Evolutionary conservation across 108 stramenopile species (phyloP).

Genomic region (Epithemia pelagica): DNA sequence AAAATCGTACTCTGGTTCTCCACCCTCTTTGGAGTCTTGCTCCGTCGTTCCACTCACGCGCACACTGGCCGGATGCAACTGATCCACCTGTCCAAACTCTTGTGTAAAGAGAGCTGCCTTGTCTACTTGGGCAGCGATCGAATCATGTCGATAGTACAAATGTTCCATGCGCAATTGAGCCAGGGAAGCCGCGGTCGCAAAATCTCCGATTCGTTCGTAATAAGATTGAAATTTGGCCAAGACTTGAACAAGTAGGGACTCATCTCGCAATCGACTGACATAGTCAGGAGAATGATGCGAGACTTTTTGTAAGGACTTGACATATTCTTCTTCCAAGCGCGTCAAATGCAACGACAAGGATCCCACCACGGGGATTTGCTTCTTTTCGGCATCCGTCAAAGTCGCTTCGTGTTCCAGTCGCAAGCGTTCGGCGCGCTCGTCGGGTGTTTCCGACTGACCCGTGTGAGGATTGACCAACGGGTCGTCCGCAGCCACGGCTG

Average conservation of each 20-base stretch:
- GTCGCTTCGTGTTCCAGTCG: slow-evolving; percentile 69
- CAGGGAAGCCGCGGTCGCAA: slow-evolving; percentile 62
- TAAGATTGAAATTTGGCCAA: slow-evolving; percentile 73
- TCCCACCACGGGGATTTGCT: slow-evolving; percentile 83
- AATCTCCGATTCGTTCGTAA: slow-evolving; percentile 67
- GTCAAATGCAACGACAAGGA: slow-evolving; percentile 73
- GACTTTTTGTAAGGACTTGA: slow-evolving; percentile 88
- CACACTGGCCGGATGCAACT: slow-evolving; percentile 82
- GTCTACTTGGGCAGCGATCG: slow-evolving; percentile 83
- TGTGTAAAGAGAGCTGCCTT: slow-evolving; percentile 62
- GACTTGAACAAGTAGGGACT: slow-evolving; percentile 68
- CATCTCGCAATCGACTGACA: slow-evolving; percentile 85
- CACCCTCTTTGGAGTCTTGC: slow-evolving; percentile 10
- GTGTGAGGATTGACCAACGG: slow-evolving; percentile 78
- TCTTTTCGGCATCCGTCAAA: slow-evolving; percentile 69
- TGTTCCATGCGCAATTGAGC: slow-evolving; percentile 85
- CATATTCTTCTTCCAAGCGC: slow-evolving; percentile 94
- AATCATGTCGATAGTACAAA: slow-evolving; percentile 95
- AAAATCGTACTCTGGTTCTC: slow-evolving; percentile 15
- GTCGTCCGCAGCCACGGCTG: slow-evolving; percentile 69
- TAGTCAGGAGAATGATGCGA: slow-evolving; percentile 93
- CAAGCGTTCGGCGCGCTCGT: slow-evolving; percentile 78
- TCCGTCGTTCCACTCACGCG: slow-evolving; percentile 23
- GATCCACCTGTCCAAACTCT: slow-evolving; percentile 49
- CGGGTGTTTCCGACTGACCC: slow-evolving; percentile 73